These are phyloP conservation scores for Cladochytrium replicatum DNA, from an alignment of 192 early-diverging fungal species.

Conservation along the genomic window DNA sequence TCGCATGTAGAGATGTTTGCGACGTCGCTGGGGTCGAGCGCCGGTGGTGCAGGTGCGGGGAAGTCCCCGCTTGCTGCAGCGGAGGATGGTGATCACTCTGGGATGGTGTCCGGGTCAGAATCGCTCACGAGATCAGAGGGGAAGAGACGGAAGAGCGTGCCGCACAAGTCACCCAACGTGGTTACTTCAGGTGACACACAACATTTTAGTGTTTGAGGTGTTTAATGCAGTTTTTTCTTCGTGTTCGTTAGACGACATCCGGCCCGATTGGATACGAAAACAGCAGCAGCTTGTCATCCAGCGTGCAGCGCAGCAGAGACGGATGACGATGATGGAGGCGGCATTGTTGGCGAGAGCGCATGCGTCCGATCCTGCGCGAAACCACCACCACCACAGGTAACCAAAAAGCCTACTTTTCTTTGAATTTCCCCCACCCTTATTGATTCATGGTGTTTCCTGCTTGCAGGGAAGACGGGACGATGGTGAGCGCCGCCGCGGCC, in stretches of 20 bases:
- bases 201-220: no score
- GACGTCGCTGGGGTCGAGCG: neutral
- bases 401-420: conserved; percentile 4
- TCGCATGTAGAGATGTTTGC: neutral
- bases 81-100: conserved; percentile 14
- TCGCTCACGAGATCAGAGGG: neutral
- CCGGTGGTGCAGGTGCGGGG: neutral
- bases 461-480: conserved; percentile 1
- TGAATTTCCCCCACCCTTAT: neutral
- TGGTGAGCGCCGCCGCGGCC: conserved; percentile 9
- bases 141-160: no score
- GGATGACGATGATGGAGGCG: conserved; percentile 20
- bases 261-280: conserved; percentile 58
- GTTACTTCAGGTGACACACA: no score
- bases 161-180: no score
- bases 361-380: conserved; percentile 1
- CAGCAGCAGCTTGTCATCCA: no score
- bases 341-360: neutral
- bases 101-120: conserved; percentile 16
- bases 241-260: conserved; percentile 47
- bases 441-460: neutral
- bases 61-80: conserved; percentile 6
- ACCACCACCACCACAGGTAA: conserved; percentile 8
- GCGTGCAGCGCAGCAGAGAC: no score
- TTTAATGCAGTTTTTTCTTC: neutral